Conservation (phyloP, 176 grass and related monocot genomes). For the Cenchrus purpureus region DNA sequence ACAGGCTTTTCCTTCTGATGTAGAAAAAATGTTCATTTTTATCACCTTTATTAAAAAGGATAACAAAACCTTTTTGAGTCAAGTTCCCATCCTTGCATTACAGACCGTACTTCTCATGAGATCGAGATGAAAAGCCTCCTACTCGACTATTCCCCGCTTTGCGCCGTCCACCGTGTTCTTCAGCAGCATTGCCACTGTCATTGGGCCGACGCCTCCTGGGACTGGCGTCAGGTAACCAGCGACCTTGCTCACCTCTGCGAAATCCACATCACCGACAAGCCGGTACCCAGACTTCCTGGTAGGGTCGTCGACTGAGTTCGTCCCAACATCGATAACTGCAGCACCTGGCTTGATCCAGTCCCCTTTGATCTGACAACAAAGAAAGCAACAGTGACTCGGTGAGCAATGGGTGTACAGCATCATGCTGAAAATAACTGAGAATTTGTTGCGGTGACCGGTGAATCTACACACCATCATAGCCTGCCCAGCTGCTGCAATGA, state of each 20-base stretch:
- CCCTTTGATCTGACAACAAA: constrained; percentile 79
- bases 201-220: constrained; percentile 86
- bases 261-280: constrained; percentile 86
- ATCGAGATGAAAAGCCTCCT: constrained; percentile 25
- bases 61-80: not conserved
- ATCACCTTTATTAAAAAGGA: no score
- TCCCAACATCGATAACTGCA: constrained; percentile 84
- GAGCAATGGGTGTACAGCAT: not conserved
- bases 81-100: not conserved
- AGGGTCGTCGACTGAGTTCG: constrained; percentile 78
- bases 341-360: constrained; percentile 96
- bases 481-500: constrained; percentile 90
- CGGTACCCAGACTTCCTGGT: constrained; percentile 79
- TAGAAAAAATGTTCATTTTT: not conserved
- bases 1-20: not conserved
- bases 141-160: constrained; percentile 50
- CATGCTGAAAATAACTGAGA: not conserved
- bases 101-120: not conserved
- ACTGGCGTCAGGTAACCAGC: constrained; percentile 87
- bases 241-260: constrained; percentile 74
- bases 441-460: not conserved
- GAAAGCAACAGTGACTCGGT: not conserved
- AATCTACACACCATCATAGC: constrained; percentile 78
- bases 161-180: constrained; percentile 84
- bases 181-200: constrained; percentile 95